Base-by-base conservation (phyloP, 345 rosid genomes). In the Hypericum androsaemum region DNA sequence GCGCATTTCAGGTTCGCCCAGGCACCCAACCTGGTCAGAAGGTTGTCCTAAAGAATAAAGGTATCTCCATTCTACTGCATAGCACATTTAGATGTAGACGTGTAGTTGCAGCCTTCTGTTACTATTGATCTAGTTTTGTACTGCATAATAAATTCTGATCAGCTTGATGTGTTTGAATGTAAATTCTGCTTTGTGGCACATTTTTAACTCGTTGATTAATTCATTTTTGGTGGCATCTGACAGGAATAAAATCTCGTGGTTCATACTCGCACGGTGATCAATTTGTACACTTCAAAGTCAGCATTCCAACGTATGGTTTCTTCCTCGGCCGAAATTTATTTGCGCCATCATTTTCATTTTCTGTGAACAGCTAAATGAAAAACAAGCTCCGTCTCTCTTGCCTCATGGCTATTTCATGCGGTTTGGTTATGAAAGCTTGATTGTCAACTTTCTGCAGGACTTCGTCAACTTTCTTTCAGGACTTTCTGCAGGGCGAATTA, bases 21-120 rank as follows among this genome's bases (percentile, higher is more conserved):
- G 99, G 99, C 57, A 83, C 94, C 56, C 99, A 94, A 69, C 94
- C 97, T 54, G 94, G 99, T 59, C 99, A 94, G 68, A 94, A 94
- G 74, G 99, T 92, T 38, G 99, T 88, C 52, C 70, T 92, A 58
- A 85, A 92, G 84, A 82, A 66, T 74, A 94, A 94, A 76, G 99
- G 99, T 94, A 22, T 22, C n/a, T n/a, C 32, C 32, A 4, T 22
- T 22, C 32, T 22, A 22, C 32, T 22, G 1, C 32, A 22, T 22
- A 22, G 32, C 32, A 22, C 32, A 22, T 22, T 4, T 22, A 22
- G 32, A 22, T 22, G 32, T 22, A n/a, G n/a, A n/a, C n/a, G n/a
- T n/a, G n/a, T n/a, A 22, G 32, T 22, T 22, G 32, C 32, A 22
- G 4, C 32, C 32, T 22, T 22, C 32, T 22, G 32, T 22, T 22